phyloP scores from a whole-genome alignment of 345 rosid species.

The Dovyalis caffra region DNA sequence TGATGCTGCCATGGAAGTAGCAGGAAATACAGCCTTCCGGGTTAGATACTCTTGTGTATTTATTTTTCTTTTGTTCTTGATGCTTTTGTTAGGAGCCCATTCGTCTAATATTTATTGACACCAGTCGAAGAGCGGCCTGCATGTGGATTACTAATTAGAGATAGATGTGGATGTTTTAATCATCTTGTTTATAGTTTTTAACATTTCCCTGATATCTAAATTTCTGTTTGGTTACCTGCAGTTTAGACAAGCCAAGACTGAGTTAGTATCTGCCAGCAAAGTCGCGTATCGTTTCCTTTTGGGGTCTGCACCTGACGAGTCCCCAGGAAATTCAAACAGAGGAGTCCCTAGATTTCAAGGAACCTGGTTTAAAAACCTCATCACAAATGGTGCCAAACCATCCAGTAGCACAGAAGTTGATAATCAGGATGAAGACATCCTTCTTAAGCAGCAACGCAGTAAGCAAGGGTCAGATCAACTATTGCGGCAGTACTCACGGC shows the following conservation, averaged over 20 bases:
- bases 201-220: background rate
- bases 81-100: background rate
- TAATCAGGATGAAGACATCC: conserved; percentile 29
- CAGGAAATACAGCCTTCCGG: conserved; percentile 78
- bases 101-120: too few species aligned
- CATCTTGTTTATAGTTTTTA: background rate
- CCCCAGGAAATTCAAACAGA: conserved; percentile 55
- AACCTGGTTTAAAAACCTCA: conserved; percentile 76
- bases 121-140: too few species aligned
- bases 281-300: conserved; percentile 86
- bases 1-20: conserved; percentile 84
- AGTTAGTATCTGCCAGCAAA: conserved; percentile 91
- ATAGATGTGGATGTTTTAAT: background rate
- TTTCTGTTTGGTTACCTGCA: conserved; percentile 35
- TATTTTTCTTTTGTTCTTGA: background rate
- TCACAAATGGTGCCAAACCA: conserved; percentile 64
- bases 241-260: conserved; percentile 95
- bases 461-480: conserved; percentile 15
- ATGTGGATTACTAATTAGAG: background rate
- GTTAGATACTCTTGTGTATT: conserved; percentile 36
- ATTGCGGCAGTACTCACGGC: background rate
- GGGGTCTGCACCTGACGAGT: conserved; percentile 43
- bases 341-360: conserved; percentile 62
- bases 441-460: conserved; percentile 22
- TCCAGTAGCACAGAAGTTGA: conserved; percentile 46